Percentiles rank a stretch among this genome's conserved stretches.
These are phyloP conservation scores for Zoysia matrella DNA, from an alignment of 202 grass and related monocot genomes.

Conservation along the genomic window DNA sequence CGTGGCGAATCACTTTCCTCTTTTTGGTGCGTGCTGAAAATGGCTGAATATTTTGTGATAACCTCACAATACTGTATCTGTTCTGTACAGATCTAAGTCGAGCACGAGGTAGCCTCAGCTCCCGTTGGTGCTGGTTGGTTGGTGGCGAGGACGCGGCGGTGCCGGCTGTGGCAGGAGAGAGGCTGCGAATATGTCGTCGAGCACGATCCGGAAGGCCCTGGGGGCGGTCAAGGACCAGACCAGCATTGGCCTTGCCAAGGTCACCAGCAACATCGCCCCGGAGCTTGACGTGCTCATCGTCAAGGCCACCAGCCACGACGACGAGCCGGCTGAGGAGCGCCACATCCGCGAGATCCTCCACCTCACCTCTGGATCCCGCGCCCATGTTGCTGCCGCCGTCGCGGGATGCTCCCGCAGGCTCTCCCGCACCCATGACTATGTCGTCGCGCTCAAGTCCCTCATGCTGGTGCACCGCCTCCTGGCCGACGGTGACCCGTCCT, in stretches of 20 bases:
- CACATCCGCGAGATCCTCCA: conserved; percentile 44
- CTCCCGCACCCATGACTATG: too few species aligned
- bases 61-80: conserved; percentile 13
- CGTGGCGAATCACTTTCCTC: neutral
- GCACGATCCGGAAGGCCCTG: too few species aligned
- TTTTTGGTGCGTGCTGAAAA: neutral
- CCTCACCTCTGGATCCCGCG: too few species aligned
- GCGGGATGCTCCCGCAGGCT: too few species aligned
- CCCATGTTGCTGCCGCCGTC: too few species aligned
- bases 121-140: neutral
- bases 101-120: conserved; percentile 13
- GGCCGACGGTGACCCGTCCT: conserved; percentile 58
- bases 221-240: too few species aligned
- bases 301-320: conserved; percentile 92
- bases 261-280: conserved; percentile 85
- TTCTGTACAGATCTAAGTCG: conserved; percentile 44
- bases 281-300: conserved; percentile 86
- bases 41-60: neutral
- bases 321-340: conserved; percentile 84
- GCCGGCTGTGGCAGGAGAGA: neutral
- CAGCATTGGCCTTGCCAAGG: conserved; percentile 48
- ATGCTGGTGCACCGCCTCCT: conserved; percentile 86
- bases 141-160: neutral
- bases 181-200: neutral
- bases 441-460: too few species aligned